Conservation (phyloP, 1,284 basidiomycete genomes). For the Leccinum holopus region DNA sequence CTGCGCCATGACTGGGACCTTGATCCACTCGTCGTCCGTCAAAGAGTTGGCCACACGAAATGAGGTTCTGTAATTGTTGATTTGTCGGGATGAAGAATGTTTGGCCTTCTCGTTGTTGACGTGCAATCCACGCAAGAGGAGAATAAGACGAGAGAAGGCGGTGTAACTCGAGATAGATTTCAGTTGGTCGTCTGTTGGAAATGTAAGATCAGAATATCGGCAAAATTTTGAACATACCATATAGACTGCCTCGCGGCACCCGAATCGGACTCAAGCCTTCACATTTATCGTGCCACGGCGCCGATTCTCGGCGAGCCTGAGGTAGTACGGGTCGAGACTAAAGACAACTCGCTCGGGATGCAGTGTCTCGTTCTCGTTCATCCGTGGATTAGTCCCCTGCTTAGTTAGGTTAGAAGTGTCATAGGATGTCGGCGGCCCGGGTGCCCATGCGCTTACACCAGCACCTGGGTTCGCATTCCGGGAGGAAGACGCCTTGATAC, state of each 20-base stretch:
- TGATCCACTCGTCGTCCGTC: constrained; percentile 97
- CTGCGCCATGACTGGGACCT: constrained; percentile 50
- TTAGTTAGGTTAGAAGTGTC: constrained; percentile 39
- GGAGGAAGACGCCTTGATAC: constrained; percentile 24
- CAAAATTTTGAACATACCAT: constrained; percentile 51
- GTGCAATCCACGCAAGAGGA: constrained; percentile 93
- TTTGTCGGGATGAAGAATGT: constrained; percentile 89
- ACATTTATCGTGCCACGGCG: no score
- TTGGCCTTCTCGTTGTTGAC: constrained; percentile 99
- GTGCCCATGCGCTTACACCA: constrained; percentile 24
- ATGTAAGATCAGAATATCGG: constrained; percentile 7
- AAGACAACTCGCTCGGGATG: no score
- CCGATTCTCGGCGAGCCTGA: no score
- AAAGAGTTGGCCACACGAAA: constrained; percentile 95
- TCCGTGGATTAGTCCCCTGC: no score
- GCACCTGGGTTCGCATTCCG: constrained; percentile 8
- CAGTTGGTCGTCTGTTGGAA: constrained; percentile 85
- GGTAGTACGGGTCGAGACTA: no score
- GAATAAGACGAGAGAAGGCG: constrained; percentile 96
- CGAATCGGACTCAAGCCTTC: no score
- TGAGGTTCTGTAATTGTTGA: constrained; percentile 97
- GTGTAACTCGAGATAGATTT: constrained; percentile 99
- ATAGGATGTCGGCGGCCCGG: constrained; percentile 35
- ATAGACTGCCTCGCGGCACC: constrained; percentile 61
- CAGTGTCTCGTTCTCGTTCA: no score